Base-by-base conservation (phyloP, 148 eudicot species). In the Polygonum maritimum region DNA sequence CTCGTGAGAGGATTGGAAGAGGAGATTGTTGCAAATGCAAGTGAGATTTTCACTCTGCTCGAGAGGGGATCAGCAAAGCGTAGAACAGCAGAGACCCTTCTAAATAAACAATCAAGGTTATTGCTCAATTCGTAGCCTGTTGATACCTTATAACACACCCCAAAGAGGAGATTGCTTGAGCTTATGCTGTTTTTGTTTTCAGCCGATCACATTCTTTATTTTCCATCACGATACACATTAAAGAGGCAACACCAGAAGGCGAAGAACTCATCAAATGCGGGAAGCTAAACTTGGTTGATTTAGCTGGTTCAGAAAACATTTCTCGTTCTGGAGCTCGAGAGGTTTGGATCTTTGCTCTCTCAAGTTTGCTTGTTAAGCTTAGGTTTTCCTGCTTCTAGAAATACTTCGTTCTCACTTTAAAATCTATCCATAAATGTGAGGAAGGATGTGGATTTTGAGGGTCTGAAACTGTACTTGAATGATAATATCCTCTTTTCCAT, bases 251-350 rank as follows among this genome's bases (percentile, higher is more conserved):
- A 18, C 96, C 98, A 62, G 98, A 93, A 84, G 98, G 98, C 4
- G 98, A 93, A 86, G 98, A 93, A 80, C 94, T 93, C 44, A 93
- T 93, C 79, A 93, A 93, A 86, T 93, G 98, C 78, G 98, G 98
- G 63, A 93, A 93, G 79, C 82, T 93, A 54, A 93, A 93, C 81
- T 83, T 93, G 83, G 98, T 93, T 48, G 98, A 93, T 82, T 88
- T 93, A 82, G 98, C 98, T 48, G 98, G 98, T 38, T 91, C 97
- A 49, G 98, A 93, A 86, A 93, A 93, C 78, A 93, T 93, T 78
- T 93, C 96, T 49, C 93, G 98, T 36, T 93, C 98, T 13, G 98
- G 98, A 62, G 98, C 98, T 77, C 84, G 98, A 67, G 98, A 93
- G 98, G 98, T 93, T 15, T 47, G 77, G 14, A 35, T 10, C 38